Evolutionary conservation across 148 eudicot genomes (phyloP).

Genomic region (Fagopyrum homotropicum): DNA sequence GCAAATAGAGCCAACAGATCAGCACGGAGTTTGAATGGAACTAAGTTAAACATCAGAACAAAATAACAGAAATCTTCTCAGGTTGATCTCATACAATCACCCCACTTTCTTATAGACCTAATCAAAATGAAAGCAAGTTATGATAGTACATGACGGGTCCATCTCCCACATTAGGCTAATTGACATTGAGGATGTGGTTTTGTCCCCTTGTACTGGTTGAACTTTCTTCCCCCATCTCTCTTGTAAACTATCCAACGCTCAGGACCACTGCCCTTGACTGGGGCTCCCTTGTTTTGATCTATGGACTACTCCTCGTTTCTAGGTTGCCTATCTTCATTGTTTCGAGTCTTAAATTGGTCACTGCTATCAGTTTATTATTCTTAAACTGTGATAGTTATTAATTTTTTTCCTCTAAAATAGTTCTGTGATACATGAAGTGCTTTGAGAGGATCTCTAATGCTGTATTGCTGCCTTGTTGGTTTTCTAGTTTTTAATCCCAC

Average conservation of each 20-base stretch:
- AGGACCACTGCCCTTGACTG: not conserved
- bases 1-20: not conserved
- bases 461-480: not conserved
- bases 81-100: slow-evolving; percentile 1
- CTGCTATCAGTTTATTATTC: not conserved
- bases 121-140: not conserved
- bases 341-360: not conserved
- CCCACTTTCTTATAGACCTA: not conserved
- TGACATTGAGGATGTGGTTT: not conserved
- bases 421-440: not conserved
- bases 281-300: not conserved
- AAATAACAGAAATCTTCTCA: not conserved
- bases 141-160: not conserved
- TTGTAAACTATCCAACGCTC: not conserved
- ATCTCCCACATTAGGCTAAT: not conserved
- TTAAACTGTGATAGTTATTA: not conserved
- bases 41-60: not conserved
- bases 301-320: not conserved
- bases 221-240: not conserved
- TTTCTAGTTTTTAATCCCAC: not conserved
- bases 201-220: not conserved
- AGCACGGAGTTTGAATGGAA: not conserved
- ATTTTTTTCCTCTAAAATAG: not conserved
- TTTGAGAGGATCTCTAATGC: not conserved
- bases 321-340: not conserved